Conservation (phyloP, 2,329 filamentous ascomycete species). For the Peltaster fructicola region DNA sequence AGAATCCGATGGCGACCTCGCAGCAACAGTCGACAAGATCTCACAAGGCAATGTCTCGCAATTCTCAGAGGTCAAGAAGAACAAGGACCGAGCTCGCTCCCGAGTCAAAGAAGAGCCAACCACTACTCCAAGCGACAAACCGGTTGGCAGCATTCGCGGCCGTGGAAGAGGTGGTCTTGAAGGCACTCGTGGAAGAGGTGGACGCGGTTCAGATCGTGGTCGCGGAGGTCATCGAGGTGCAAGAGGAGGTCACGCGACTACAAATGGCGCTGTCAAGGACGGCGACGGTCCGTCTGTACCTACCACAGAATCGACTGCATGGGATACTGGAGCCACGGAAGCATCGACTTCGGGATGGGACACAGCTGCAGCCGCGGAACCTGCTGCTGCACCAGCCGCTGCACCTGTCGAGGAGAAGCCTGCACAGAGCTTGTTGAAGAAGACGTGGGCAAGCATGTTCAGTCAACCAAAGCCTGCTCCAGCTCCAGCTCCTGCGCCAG, state of each 20-base stretch:
- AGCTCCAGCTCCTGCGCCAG: conserved; percentile 20
- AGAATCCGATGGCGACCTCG: conserved; percentile 63
- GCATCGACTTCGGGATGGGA: conserved; percentile 11
- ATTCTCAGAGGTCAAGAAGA: conserved; percentile 70
- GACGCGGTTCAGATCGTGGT: conserved; percentile 41
- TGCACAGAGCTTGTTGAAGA: conserved; percentile 24
- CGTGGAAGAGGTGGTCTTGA: conserved; percentile 28
- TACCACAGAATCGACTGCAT: conserved; percentile 50
- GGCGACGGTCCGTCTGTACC: conserved; percentile 38
- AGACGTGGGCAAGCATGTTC: conserved; percentile 38
- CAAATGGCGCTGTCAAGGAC: conserved; percentile 48
- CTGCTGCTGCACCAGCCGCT: conserved; percentile 8
- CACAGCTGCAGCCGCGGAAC: conserved; percentile 11
- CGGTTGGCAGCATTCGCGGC: conserved; percentile 25
- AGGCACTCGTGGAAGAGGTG: conserved; percentile 34
- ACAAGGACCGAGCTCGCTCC: conserved; percentile 54
- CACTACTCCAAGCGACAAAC: conserved; percentile 32
- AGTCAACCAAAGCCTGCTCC: conserved; percentile 30
- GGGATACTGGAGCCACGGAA: conserved; percentile 31
- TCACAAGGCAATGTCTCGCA: conserved; percentile 65
- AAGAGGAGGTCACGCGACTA: conserved; percentile 41
- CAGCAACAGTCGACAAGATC: conserved; percentile 59
- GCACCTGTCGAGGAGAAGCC: conserved; percentile 19
- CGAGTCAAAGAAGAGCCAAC: conserved; percentile 49
- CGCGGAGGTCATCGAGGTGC: conserved; percentile 36